Conservation (phyloP, 2,329 filamentous ascomycete genomes). For the Stylonectria norvegica region DNA sequence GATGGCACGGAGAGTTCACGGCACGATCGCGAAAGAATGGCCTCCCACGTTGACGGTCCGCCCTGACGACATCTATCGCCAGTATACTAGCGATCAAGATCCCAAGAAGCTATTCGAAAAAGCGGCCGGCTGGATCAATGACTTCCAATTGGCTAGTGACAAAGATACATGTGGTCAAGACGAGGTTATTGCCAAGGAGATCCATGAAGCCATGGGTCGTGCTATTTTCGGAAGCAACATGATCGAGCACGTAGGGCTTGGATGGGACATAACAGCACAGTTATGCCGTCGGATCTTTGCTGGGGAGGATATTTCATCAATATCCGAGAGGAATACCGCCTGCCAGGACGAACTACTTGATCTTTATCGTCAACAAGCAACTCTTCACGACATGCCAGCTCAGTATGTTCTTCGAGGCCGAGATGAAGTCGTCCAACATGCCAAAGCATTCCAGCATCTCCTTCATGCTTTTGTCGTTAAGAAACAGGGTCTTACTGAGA, state of each 20-base stretch:
- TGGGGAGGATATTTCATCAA: slow-evolving; percentile 4
- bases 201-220: slow-evolving; percentile 15
- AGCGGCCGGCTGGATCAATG: not conserved
- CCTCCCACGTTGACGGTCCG: no score
- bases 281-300: slow-evolving; percentile 15
- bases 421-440: slow-evolving; percentile 22
- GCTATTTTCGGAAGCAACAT: slow-evolving; percentile 26
- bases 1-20: no score
- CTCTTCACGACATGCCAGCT: not conserved
- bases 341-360: slow-evolving; percentile 6
- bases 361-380: slow-evolving; percentile 1
- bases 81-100: slow-evolving; percentile 7
- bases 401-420: slow-evolving; percentile 10
- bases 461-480: slow-evolving; percentile 9
- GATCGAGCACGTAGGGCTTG: slow-evolving; percentile 21
- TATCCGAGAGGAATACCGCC: slow-evolving; percentile 5
- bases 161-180: slow-evolving; percentile 4
- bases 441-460: slow-evolving; percentile 19
- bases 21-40: no score
- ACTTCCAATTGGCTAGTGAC: not conserved
- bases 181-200: slow-evolving; percentile 7
- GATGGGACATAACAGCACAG: slow-evolving; percentile 11
- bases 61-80: slow-evolving; percentile 7
- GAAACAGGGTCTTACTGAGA: slow-evolving; percentile 11
- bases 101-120: slow-evolving; percentile 12